Evolutionary conservation across 768 basidiomycete genomes (phyloP), one percentile per base, ranked within the genome.

Genomic region (Ramaria rubella): DNA sequence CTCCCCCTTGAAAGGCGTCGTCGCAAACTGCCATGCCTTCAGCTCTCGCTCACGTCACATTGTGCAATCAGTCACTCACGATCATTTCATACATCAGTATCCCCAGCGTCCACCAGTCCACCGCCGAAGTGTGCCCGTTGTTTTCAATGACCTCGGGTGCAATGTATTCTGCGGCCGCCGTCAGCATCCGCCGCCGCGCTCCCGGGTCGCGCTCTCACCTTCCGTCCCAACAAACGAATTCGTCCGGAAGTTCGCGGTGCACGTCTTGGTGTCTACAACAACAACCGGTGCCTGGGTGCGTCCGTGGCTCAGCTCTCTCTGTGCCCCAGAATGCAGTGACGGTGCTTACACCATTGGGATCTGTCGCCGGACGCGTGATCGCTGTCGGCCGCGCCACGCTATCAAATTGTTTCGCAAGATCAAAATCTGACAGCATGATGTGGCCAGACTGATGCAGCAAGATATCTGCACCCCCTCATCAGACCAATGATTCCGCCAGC

Each of bases 181-280:
- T 30, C 46, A 48, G 23, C 46, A 48, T 3, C 1, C 21, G 2
- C 24, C 46, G 46, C 29, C 46, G n/a, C 5, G 6, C 43, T 24
- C 23, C 23, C 46, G 46, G 26, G 11, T 2, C 23, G 64, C n/a
- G 38, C 23, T 40, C 78, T 70, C 64, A 91, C 92, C 95, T 81
- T 99, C 96, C 26, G 96, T 99, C 26, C 96, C 96, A 63, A 99
- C 96, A 73, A 99, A 99, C 40, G 93, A 96, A 72, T 98, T 97
- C 21, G 96, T 97, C 70, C 95, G 81, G 74, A 98, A 96, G 74
- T 97, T 91, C 36, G 87, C 93, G 53, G 96, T 97, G 73, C 95
- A 98, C 49, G 90, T 89, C 78, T 92, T 88, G 15, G 96, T 99
- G 74, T 99, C 94, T 61, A 99, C 86, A 65, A 56, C 45, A 9